phyloP scores from a whole-genome alignment of 2,329 filamentous ascomycete species.

The Pseudogymnoascus sp. region DNA sequence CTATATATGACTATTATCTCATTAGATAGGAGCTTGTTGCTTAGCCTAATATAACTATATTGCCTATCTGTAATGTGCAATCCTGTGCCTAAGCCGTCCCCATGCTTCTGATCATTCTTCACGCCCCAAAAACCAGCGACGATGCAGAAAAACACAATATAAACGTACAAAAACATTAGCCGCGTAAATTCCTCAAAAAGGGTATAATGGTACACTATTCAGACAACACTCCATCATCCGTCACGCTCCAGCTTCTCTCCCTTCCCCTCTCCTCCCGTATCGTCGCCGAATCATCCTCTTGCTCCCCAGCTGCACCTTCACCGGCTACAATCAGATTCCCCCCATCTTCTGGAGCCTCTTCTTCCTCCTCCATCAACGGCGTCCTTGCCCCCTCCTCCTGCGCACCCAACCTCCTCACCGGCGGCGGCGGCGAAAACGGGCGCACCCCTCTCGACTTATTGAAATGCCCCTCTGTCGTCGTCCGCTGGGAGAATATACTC shows the following conservation, averaged over 20 bases:
- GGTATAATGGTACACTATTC: slow-evolving; percentile 11
- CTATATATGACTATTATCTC: too few species aligned
- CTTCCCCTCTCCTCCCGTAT: slow-evolving; percentile 1
- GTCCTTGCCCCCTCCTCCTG: slow-evolving; percentile 16
- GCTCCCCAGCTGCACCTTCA: background rate
- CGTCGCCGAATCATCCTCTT: background rate
- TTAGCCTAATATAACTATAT: too few species aligned
- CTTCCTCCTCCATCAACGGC: slow-evolving; percentile 18
- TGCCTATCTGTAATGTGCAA: too few species aligned
- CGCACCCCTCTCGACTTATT: slow-evolving; percentile 47
- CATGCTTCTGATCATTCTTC: too few species aligned
- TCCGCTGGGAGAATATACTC: slow-evolving; percentile 45
- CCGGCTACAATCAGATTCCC: background rate
- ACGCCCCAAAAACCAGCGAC: background rate
- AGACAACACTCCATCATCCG: slow-evolving; percentile 21
- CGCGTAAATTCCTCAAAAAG: background rate
- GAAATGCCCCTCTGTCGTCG: slow-evolving; percentile 27
- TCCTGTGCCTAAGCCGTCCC: too few species aligned
- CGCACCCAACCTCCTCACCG: slow-evolving; percentile 12
- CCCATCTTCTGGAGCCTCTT: background rate
- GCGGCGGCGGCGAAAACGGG: slow-evolving; percentile 53
- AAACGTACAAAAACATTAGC: slow-evolving; percentile 5
- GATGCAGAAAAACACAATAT: background rate
- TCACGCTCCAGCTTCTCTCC: slow-evolving; percentile 25
- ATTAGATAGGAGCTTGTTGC: too few species aligned